phyloP scores from a whole-genome alignment of 192 early-diverging fungal species.

The Coemansia sp. region DNA sequence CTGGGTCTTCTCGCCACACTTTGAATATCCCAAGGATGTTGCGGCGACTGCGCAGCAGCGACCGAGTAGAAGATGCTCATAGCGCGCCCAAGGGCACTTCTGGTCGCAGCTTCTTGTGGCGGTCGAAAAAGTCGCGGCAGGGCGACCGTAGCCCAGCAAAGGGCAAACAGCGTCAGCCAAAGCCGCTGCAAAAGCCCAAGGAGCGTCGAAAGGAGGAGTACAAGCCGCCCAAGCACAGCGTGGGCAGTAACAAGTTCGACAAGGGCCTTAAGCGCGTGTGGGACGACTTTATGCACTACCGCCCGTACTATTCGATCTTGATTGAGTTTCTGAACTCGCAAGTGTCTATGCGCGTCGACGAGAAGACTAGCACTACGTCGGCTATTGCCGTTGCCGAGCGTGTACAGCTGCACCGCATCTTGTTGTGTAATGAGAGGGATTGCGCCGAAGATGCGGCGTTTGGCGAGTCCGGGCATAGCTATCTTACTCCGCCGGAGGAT shows the following conservation, averaged over 20 bases:
- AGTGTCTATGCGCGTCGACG: slow-evolving; percentile 55
- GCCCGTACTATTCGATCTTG: slow-evolving; percentile 47
- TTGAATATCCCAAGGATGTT: slow-evolving; percentile 37
- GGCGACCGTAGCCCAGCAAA: background rate
- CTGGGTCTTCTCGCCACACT: slow-evolving; percentile 29
- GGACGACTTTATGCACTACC: slow-evolving; percentile 53
- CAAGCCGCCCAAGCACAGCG: slow-evolving; percentile 18
- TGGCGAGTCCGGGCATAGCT: background rate
- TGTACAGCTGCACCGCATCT: slow-evolving; percentile 46
- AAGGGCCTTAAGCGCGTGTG: slow-evolving; percentile 42
- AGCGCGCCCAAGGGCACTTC: slow-evolving; percentile 3
- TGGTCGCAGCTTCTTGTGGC: slow-evolving; percentile 17
- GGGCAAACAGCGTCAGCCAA: slow-evolving; percentile 15
- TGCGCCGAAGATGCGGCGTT: background rate
- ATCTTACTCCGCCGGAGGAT: slow-evolving; percentile 34
- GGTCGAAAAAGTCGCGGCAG: slow-evolving; percentile 18
- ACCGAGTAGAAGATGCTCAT: slow-evolving; percentile 11
- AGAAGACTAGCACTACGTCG: slow-evolving; percentile 38
- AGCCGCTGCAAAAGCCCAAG: slow-evolving; percentile 12
- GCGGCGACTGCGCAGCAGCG: slow-evolving; percentile 38
- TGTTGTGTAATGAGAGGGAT: slow-evolving; percentile 41
- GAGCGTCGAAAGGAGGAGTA: slow-evolving; percentile 28
- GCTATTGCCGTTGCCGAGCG: slow-evolving; percentile 52
- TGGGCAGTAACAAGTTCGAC: slow-evolving; percentile 47
- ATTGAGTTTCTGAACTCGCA: slow-evolving; percentile 60